These are phyloP conservation scores for Talaromyces sp. DNA, from an alignment of 2,329 filamentous ascomycete species.

Conservation along the genomic window DNA sequence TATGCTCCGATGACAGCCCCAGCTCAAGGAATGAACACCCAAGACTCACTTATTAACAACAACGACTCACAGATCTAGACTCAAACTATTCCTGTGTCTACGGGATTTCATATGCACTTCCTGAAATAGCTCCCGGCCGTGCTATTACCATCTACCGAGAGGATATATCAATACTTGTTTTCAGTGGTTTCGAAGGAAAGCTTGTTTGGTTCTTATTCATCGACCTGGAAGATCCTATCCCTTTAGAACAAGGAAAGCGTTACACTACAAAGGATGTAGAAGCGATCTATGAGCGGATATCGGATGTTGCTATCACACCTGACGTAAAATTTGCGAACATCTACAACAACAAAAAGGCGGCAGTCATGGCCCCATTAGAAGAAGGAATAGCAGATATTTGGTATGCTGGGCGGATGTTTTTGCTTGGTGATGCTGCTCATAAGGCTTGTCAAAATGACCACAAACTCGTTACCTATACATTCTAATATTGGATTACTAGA, in stretches of 20 bases:
- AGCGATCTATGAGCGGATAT: background rate
- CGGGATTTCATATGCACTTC: constrained; percentile 2
- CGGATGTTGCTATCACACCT: background rate
- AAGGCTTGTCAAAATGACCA: background rate
- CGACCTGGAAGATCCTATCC: background rate
- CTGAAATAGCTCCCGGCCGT: background rate
- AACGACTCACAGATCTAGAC: background rate
- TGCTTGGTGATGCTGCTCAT: constrained; percentile 9
- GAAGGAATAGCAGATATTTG: constrained; percentile 5
- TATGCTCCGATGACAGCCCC: background rate
- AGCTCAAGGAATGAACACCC: background rate
- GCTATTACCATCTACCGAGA: constrained; percentile 1
- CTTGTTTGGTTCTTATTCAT: constrained; percentile 6
- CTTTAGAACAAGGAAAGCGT: background rate
- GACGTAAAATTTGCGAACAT: constrained; percentile 5
- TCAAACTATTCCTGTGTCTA: constrained; percentile 3
- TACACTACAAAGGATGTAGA: background rate
- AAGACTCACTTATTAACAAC: background rate
- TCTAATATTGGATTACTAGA: background rate
- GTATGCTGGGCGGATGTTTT: background rate
- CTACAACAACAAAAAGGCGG: constrained; percentile 8
- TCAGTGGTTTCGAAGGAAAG: background rate
- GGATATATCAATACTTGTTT: background rate
- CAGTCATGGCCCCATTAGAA: constrained; percentile 8
- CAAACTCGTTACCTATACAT: background rate